phyloP scores from a whole-genome alignment of 73 alveolate species.

The Paramecium caudatum region DNA sequence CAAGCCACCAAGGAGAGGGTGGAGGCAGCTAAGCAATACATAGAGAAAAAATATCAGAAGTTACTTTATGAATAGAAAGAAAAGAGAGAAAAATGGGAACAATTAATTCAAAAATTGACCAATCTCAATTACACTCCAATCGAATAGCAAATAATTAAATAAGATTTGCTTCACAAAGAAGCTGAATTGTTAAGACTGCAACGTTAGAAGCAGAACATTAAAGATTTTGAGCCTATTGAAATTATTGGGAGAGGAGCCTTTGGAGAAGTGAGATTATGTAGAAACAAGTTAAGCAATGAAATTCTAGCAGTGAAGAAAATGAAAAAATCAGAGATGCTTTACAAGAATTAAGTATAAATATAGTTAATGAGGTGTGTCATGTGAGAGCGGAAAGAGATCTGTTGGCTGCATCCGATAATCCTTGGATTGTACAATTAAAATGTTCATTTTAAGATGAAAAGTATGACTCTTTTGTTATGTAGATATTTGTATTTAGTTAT shows the following conservation, averaged over 20 bases:
- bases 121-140: constrained; percentile 74
- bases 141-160: constrained; percentile 78
- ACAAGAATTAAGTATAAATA: constrained; percentile 78
- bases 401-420: constrained; percentile 80
- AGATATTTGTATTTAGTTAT: constrained; percentile 79
- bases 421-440: constrained; percentile 80
- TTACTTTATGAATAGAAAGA: constrained; percentile 61
- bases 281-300: constrained; percentile 75
- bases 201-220: constrained; percentile 73
- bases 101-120: constrained; percentile 76
- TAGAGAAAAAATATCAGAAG: constrained; percentile 69
- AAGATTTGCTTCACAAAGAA: constrained; percentile 80
- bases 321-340: constrained; percentile 86
- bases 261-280: constrained; percentile 90
- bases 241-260: constrained; percentile 94
- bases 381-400: constrained; percentile 90
- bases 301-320: constrained; percentile 82
- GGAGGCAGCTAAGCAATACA: constrained; percentile 70
- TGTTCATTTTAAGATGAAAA: constrained; percentile 80
- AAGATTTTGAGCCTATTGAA: constrained; percentile 84
- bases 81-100: constrained; percentile 78
- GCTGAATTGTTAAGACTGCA: constrained; percentile 76
- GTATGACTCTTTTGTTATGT: constrained; percentile 74
- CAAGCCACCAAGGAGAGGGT: constrained; percentile 57
- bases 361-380: constrained; percentile 62